Evolutionary conservation across 83 land plant species (phyloP), one percentile per base, ranked within the genome.

Genomic region (Larix sibirica): DNA sequence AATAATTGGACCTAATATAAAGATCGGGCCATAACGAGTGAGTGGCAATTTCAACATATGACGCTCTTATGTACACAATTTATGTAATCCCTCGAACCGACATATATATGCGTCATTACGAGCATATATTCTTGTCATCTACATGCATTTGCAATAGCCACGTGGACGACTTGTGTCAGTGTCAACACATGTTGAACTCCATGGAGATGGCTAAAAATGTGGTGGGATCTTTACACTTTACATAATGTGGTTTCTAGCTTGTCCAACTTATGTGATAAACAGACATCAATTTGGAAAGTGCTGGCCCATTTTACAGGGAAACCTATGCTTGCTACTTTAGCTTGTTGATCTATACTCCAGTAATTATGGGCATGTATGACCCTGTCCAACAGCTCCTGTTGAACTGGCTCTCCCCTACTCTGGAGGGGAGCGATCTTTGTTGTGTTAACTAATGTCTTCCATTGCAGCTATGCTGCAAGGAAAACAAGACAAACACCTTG

Each of bases 391-490:
- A 94, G 88, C 20, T 94, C 90, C 78, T 94, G 95, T 0, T 95
- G 96, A 0, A 92, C 96, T 24, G 96, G 96, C 83, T 92, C 96
- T 14, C 96, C 96, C 83, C 96, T 80, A 60, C 96, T 85, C 83
- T 94, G 96, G 66, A 90, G 95, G 26, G 95, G 96, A 69, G 96
- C 90, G 38, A 94, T 94, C 80, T 85, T 87, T 24, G 96, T 95
- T n/a, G 96, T 94, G 90, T 94, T 95, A 23, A 94, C 96, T 60
- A 94, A 77, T 4, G 96, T 94, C 81, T 94, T 94, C 96, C 96
- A 94, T 77, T 94, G n/a, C n/a, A n/a, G n/a, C n/a, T 94, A 59
- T 94, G 95, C 96, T 94, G 89, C 77, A 73, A 42, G 40, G 56
- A 26, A 42, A 73, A 73, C 40, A 42, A 42, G 44, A 73, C 40